Evolutionary conservation across 352 stramenopile genomes (phyloP), one percentile per base, ranked within the genome.

Genomic region (Pythium periplocum): DNA sequence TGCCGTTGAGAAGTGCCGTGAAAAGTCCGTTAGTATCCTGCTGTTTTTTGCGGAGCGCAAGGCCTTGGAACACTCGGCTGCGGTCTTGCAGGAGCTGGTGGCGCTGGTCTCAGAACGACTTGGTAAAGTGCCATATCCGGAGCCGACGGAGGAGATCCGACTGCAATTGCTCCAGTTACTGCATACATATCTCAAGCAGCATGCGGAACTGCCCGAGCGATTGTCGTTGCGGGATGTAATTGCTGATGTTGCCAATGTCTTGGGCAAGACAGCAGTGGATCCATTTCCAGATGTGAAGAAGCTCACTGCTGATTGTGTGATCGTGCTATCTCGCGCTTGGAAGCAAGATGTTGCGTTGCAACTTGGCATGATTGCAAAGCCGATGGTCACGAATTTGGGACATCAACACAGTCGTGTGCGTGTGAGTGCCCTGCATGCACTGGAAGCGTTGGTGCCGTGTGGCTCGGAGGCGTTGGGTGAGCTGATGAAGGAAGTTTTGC

Each of bases 281-380:
- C 72, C 73, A 48, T 95, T 93, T 46, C 82, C 84, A 9, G 84
- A 95, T 39, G 80, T 73, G 47, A 95, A 93, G 64, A 89, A 90
- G 51, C 69, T 83, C 52, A 76, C 73, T 1, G 68, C 74, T 11
- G 82, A 90, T 45, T 83, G 70, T 40, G 66, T 78, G 38, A 77
- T 89, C 35, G 62, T 78, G 17, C 63, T 92, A 7, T 78, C 75
- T 0, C 65, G 51, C 6, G 63, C 49, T 2, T 90, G 80, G 84
- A 69, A 64, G 45, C 57, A 55, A 12, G 71, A 87, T 10, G 65
- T 92, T 1, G 71, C 77, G 38, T 66, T 90, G 51, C 84, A 93
- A 35, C 68, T 90, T 5, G 78, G 73, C 2, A 70, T 78, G 43
- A 75, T 95, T 46, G 73, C 85, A 5, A 76, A 75, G 10, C 78